Conservation (phyloP, 768 basidiomycete genomes). For the Mycena amicta region DNA sequence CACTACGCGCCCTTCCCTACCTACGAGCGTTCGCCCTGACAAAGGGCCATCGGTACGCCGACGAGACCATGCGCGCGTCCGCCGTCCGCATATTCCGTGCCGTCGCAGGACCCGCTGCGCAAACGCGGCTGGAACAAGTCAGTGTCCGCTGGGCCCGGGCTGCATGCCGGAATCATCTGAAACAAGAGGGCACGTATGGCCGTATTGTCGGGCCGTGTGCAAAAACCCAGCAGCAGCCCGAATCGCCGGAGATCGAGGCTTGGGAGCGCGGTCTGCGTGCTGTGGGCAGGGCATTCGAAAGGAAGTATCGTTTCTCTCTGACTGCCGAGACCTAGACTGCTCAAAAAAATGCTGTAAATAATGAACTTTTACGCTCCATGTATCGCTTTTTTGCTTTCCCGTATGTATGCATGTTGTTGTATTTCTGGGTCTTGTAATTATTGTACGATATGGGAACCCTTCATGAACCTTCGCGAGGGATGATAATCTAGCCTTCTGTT, state of each 20-base stretch:
- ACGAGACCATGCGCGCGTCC: conserved; percentile 48
- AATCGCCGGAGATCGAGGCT: conserved; percentile 9
- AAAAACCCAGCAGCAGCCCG: conserved; percentile 1
- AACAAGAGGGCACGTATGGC: conserved; percentile 47
- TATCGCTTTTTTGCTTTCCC: not conserved
- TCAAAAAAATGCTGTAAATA: not conserved
- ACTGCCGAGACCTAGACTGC: not conserved
- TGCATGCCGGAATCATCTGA: conserved; percentile 49
- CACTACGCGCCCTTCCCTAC: conserved; percentile 39
- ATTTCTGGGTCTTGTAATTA: not conserved
- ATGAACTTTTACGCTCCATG: not conserved
- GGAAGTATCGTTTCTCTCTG: conserved; percentile 30
- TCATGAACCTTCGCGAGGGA: too few species aligned
- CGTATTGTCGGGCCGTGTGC: not conserved
- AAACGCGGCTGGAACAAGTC: conserved; percentile 41
- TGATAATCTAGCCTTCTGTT: too few species aligned
- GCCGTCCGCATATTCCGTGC: conserved; percentile 34
- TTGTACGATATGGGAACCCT: too few species aligned
- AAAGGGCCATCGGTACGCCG: conserved; percentile 49
- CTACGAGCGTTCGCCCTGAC: conserved; percentile 51
- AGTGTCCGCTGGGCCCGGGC: conserved; percentile 53
- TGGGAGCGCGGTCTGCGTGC: conserved; percentile 46
- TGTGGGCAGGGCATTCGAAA: conserved; percentile 42
- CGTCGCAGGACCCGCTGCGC: conserved; percentile 24
- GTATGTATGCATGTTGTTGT: not conserved